A percentile compares a stretch with the other conserved stretches of the same genome.
Evolutionary conservation across 768 basidiomycete genomes (phyloP).

Genomic region (Suillus placidus): DNA sequence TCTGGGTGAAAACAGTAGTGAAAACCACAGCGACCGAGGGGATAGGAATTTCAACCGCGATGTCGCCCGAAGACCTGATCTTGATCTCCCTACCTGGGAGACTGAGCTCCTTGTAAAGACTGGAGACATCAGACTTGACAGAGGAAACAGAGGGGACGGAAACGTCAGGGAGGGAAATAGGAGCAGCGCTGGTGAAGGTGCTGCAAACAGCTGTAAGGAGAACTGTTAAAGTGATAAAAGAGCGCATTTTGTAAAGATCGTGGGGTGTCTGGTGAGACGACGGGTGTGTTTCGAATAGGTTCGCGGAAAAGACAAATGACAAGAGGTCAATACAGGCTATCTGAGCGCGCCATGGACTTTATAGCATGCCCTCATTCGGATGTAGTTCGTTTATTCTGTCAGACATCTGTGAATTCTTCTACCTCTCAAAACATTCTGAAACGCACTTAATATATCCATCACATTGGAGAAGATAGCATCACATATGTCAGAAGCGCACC

Average conservation of each 20-base stretch:
- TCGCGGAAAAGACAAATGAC: slow-evolving; percentile 18
- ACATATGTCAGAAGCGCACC: slow-evolving; percentile 1
- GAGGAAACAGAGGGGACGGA: slow-evolving; percentile 16
- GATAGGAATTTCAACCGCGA: neutral
- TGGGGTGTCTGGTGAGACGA: slow-evolving; percentile 29
- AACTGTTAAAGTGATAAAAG: slow-evolving; percentile 30
- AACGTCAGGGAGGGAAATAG: slow-evolving; percentile 21
- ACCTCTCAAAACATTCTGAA: neutral
- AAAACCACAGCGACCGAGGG: slow-evolving; percentile 22
- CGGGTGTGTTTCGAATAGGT: slow-evolving; percentile 14
- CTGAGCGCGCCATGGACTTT: slow-evolving; percentile 16
- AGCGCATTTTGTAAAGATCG: slow-evolving; percentile 42
- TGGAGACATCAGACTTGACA: neutral
- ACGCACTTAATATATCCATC: slow-evolving; percentile 6
- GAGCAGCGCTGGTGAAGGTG: slow-evolving; percentile 28
- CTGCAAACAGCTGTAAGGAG: slow-evolving; percentile 33
- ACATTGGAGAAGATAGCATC: too few relatives aligned
- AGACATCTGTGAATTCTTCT: slow-evolving; percentile 5
- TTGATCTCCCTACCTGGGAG: neutral
- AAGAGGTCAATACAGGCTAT: slow-evolving; percentile 20
- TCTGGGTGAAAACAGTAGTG: slow-evolving; percentile 16
- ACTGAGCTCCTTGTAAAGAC: neutral
- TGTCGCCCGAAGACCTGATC: neutral
- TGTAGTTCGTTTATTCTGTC: neutral
- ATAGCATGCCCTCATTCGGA: slow-evolving; percentile 15